Evolutionary conservation across 768 basidiomycete genomes (phyloP).

Genomic region (Russula earlei): DNA sequence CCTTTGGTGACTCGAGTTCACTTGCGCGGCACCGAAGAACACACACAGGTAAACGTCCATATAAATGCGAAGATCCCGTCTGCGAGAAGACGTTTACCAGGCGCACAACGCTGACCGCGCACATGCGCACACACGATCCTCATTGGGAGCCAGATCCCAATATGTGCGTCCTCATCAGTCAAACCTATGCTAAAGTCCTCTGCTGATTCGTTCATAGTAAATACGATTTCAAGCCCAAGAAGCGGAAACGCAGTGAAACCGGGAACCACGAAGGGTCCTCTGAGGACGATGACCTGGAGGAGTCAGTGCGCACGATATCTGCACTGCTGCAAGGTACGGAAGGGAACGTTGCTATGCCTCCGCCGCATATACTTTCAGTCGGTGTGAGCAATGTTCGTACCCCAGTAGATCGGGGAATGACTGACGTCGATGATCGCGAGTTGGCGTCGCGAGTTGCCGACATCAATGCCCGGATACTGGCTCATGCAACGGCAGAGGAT

Average conservation of each 20-base stretch:
- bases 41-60: constrained; percentile 79
- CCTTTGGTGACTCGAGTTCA: constrained; percentile 87
- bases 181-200: neutral
- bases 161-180: constrained; percentile 41
- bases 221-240: constrained; percentile 73
- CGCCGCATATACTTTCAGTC: constrained; percentile 2
- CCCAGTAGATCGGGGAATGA: constrained; percentile 3
- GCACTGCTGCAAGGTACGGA: constrained; percentile 50
- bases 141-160: constrained; percentile 78
- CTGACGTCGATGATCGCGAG: neutral
- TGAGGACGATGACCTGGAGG: constrained; percentile 55
- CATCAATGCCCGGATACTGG: constrained; percentile 67
- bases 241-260: constrained; percentile 36
- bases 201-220: constrained; percentile 36
- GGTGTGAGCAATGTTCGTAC: constrained; percentile 11
- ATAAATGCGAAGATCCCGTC: constrained; percentile 73
- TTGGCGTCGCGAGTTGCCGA: constrained; percentile 62
- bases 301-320: constrained; percentile 67
- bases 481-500: constrained; percentile 61
- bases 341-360: constrained; percentile 11
- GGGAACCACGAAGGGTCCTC: constrained; percentile 26
- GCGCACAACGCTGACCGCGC: constrained; percentile 73
- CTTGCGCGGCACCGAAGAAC: constrained; percentile 86
- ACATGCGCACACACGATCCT: constrained; percentile 84
- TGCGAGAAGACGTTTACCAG: constrained; percentile 87